Percentiles rank a stretch among this genome's conserved stretches.
Conservation (phyloP, 805 yeast genomes). For the Ogataea parapolymorpha region DNA sequence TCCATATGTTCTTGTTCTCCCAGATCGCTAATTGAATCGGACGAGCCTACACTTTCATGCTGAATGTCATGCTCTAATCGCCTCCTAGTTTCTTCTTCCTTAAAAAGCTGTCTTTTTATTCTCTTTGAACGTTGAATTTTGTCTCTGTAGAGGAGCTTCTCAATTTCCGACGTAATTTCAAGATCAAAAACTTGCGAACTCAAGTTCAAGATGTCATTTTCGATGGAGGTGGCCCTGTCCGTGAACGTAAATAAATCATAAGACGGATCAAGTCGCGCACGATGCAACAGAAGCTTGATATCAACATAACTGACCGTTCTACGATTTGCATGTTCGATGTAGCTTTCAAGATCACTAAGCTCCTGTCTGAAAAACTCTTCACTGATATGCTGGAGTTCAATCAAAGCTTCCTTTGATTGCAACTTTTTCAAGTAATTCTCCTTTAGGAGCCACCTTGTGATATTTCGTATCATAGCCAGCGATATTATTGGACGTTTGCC, state of each 20-base stretch:
- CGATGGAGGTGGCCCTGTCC: conserved; percentile 6
- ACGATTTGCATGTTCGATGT: conserved; percentile 33
- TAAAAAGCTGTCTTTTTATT: conserved; percentile 4
- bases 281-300: conserved; percentile 32
- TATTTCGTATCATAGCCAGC: conserved; percentile 12
- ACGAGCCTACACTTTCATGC: conserved; percentile 5
- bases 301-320: conserved; percentile 33
- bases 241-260: conserved; percentile 15
- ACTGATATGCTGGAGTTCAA: conserved; percentile 33
- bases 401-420: conserved; percentile 22
- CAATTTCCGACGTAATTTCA: conserved; percentile 27
- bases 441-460: conserved; percentile 19
- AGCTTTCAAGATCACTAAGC: conserved; percentile 33
- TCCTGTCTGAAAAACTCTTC: conserved; percentile 36
- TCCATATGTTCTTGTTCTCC: conserved; percentile 10
- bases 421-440: conserved; percentile 15
- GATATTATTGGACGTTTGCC: conserved; percentile 10
- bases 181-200: conserved; percentile 18
- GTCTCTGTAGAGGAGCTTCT: conserved; percentile 23
- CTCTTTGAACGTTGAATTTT: conserved; percentile 14
- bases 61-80: neutral
- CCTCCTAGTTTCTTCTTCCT: too few relatives aligned
- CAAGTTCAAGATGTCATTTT: conserved; percentile 16
- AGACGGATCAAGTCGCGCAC: conserved; percentile 23
- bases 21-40: conserved; percentile 1